Base-by-base conservation (phyloP, 768 basidiomycete species). In the Russula foetens region DNA sequence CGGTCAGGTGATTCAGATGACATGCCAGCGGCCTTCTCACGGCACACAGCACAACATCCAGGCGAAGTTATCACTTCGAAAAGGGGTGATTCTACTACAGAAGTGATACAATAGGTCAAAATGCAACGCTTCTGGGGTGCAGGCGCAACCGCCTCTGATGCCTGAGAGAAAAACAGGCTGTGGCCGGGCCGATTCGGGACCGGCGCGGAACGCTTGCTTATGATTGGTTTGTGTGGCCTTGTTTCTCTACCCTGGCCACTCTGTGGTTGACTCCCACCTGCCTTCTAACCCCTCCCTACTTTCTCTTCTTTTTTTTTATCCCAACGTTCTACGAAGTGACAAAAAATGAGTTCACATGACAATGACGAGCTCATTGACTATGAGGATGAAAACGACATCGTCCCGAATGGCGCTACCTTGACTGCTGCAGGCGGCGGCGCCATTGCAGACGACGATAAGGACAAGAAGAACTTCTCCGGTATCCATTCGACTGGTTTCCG, bases 401-500 rank as follows among this genome's bases (percentile, higher is more conserved):
- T 84, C 59, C 79, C 87, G 54, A 85, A 79, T 60, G 82, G 83
- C 60, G 75, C 79, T 54, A 77, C 79, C 62, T 73, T 75, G 43
- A 71, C 76, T 59, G 71, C 76, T 59, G 71, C 76, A 46, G 74
- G 77, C 41, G 74, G 75, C 47, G 80, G 77, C 59, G 79, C 81
- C 24, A 80, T 74, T 47, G 84, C 76, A 62, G 70, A 70, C 47
- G 63, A 66, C 64, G 88, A 86, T 67, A 92, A 90, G 75, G 90
- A 91, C 68, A 92, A 93, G 81, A 96, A 95, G 84, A 97, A 96
- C 74, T 98, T 96, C 71, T 96, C 97, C 62, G 97, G 97, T 31
- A 98, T 99, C 69, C 97, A 99, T 79, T 95, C 95, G n/a, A 99
- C 97, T 64, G 97, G 97, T 60, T 99, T 99, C 77, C 84, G 97